Evolutionary conservation across 306 rosid species (phyloP), one percentile per base, ranked within the genome.

Genomic region (Sicyos baderoa): DNA sequence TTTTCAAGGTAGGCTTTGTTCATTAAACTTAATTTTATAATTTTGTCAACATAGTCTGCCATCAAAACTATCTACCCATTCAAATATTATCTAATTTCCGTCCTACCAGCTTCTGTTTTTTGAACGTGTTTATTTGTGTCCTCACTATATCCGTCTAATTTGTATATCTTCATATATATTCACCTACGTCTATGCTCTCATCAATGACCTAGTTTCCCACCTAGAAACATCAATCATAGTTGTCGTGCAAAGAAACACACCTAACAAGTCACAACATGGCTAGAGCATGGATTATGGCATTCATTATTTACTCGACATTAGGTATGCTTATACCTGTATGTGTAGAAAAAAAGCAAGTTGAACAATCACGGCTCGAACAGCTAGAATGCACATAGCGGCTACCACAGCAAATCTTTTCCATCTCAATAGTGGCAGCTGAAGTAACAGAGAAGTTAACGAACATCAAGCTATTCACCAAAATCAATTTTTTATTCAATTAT

Each of bases 331-430:
- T 25, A 93, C 97, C 99, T 93, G 99, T 63, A 90, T 77, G 80
- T 93, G 99, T 76, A 93, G 91, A 70, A 93, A 93, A 81, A 93
- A 93, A 19, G 99, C 99, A 72, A 93, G 90, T 82, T 93, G 99
- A 78, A 93, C 99, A 74, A 90, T 78, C 78, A 93, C 90, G 9
- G 99, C 99, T 22, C 99, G 94, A 75, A 93, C 97, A 67, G 87
- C 95, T 57, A 93, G 78, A 76, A 93, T 93, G 83, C 99, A 93
- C 94, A 90, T 84, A 2, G 99, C 99, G 0, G 99, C 99, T 37
- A 88, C 83, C 76, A 88, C 78, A 16, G 99, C 94, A 81, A 76
- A 93, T 80, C 96, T 88, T 82, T 93, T 93, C 99, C 99, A 93
- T 85, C 99, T 85, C 84, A 93, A 75, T 45, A 81, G 12, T 44